Evolutionary conservation across 2,329 filamentous ascomycete species (phyloP).

Genomic region (Teratosphaeria epicoccoides): DNA sequence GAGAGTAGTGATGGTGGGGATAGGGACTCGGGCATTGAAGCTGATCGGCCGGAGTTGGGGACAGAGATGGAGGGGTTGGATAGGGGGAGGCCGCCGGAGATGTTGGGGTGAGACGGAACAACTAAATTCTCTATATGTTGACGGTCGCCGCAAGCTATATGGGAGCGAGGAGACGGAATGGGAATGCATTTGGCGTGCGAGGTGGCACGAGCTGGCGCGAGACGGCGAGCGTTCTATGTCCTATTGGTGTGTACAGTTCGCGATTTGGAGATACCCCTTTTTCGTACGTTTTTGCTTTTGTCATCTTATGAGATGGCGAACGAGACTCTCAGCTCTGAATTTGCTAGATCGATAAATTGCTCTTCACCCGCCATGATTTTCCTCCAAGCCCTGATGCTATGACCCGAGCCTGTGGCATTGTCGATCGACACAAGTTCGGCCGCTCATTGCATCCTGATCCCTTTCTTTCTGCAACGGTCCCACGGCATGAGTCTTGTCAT

Average conservation of each 20-base stretch:
- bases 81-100: conserved; percentile 5
- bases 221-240: background rate
- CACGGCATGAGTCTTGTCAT: too few species aligned
- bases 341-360: too few species aligned
- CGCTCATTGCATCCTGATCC: too few species aligned
- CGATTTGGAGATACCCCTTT: background rate
- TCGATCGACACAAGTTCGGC: too few species aligned
- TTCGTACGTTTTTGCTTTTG: background rate
- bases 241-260: background rate
- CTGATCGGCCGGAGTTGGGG: conserved; percentile 3
- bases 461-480: too few species aligned
- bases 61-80: background rate
- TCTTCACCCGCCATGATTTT: too few species aligned
- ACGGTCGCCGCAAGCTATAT: background rate
- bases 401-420: too few species aligned
- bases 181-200: background rate
- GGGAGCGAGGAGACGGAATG: background rate
- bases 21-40: conserved; percentile 13
- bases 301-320: background rate
- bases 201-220: background rate
- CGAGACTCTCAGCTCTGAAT: background rate
- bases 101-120: background rate
- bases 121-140: background rate
- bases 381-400: too few species aligned
- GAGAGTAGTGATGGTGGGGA: conserved; percentile 8